phyloP scores from a whole-genome alignment of 2,329 filamentous ascomycete species.

The Fusarium lateritium region DNA sequence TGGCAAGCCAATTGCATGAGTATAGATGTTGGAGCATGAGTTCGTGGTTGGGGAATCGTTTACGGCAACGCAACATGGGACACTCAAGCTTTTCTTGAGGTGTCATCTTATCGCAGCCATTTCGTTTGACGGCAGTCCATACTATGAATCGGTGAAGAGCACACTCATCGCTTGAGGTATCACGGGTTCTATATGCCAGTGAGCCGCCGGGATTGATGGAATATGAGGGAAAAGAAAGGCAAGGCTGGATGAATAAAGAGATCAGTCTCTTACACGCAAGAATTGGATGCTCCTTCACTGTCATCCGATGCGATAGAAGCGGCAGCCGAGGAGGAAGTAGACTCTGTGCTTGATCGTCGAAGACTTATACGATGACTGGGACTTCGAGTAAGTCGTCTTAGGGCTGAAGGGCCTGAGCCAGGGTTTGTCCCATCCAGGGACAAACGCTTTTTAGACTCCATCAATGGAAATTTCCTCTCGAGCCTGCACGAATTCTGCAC shows the following conservation, averaged over 20 bases:
- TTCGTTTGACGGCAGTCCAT: constrained; percentile 70
- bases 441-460: constrained; percentile 53
- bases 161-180: constrained; percentile 64
- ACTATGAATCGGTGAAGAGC: constrained; percentile 69
- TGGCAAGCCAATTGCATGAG: constrained; percentile 62
- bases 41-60: constrained; percentile 66
- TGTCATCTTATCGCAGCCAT: constrained; percentile 63
- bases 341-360: constrained; percentile 52
- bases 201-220: constrained; percentile 21
- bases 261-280: constrained; percentile 54
- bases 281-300: constrained; percentile 42
- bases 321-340: constrained; percentile 47
- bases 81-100: constrained; percentile 65
- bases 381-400: constrained; percentile 53
- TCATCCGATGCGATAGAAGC: constrained; percentile 47
- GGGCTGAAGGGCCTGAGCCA: constrained; percentile 50
- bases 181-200: constrained; percentile 57
- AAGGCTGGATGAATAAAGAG: constrained; percentile 15
- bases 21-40: constrained; percentile 68
- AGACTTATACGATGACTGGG: constrained; percentile 53
- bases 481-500: not conserved
- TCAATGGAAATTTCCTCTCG: constrained; percentile 23
- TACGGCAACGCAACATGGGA: constrained; percentile 66
- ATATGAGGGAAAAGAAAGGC: constrained; percentile 11
- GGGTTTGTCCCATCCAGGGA: constrained; percentile 50